phyloP scores from a whole-genome alignment of 306 rosid species.

The Pyrus bretschneideri region DNA sequence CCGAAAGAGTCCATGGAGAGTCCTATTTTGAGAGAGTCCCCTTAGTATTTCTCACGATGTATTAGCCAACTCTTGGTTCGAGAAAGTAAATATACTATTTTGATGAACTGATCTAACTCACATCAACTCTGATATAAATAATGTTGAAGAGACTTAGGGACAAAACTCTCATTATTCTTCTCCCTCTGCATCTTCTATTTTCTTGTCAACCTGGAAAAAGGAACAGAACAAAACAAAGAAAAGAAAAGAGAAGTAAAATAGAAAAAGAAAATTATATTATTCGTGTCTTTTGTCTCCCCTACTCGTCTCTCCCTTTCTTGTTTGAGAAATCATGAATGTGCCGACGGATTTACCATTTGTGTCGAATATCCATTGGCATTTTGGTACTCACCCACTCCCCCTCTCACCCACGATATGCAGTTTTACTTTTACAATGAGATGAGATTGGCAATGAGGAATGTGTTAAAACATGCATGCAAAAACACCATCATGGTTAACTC shows the following conservation, averaged over 20 bases:
- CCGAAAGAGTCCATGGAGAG: no score
- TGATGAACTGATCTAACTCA: background rate
- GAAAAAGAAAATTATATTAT: background rate
- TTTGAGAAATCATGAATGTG: conserved; percentile 12
- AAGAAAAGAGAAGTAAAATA: background rate
- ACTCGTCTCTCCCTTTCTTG: conserved; percentile 1
- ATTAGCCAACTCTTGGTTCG: no score
- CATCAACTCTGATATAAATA: background rate
- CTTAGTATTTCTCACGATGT: no score
- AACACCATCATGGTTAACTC: conserved; percentile 24
- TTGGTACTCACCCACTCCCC: conserved; percentile 9
- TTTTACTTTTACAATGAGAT: background rate
- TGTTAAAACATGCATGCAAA: conserved; percentile 31
- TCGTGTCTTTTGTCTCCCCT: background rate
- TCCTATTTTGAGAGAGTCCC: no score
- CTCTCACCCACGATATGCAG: background rate
- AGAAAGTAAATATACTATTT: rapidly evolving
- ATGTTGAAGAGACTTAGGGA: background rate
- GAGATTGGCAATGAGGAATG: background rate
- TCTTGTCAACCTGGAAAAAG: background rate
- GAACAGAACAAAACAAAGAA: background rate
- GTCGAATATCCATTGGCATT: conserved; percentile 7
- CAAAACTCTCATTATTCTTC: background rate
- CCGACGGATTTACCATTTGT: background rate
- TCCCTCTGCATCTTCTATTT: background rate